Evolutionary conservation across 2,329 filamentous ascomycete species (phyloP).

Genomic region (Botrytis aclada): DNA sequence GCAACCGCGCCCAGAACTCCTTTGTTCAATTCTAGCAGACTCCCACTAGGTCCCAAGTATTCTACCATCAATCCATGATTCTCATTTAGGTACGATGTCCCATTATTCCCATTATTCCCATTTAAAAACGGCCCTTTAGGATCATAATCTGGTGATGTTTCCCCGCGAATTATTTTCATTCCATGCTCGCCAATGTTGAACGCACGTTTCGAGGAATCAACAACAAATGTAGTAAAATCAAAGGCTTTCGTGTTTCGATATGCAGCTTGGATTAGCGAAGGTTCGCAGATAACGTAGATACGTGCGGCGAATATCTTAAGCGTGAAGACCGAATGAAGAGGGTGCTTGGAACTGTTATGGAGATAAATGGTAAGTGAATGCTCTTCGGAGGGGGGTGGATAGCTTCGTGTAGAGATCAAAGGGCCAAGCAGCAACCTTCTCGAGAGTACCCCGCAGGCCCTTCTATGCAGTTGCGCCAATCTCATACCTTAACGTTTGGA

Average conservation of each 20-base stretch:
- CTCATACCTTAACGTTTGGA: slow-evolving; percentile 41
- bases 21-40: slow-evolving; percentile 40
- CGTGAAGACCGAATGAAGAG: slow-evolving; percentile 41
- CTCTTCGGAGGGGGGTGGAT: neutral
- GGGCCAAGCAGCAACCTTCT: neutral
- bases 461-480: neutral
- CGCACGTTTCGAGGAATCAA: slow-evolving; percentile 41
- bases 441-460: neutral
- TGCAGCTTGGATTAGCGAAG: slow-evolving; percentile 42
- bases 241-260: slow-evolving; percentile 43
- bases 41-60: slow-evolving; percentile 38
- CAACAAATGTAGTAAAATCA: slow-evolving; percentile 44
- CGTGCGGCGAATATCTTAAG: slow-evolving; percentile 45
- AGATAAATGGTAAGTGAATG: slow-evolving; percentile 25
- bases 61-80: slow-evolving; percentile 40
- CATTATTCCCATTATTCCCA: slow-evolving; percentile 36
- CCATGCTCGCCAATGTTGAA: slow-evolving; percentile 40
- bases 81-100: slow-evolving; percentile 38
- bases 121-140: slow-evolving; percentile 30
- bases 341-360: slow-evolving; percentile 23
- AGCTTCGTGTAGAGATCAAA: neutral
- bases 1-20: slow-evolving; percentile 41
- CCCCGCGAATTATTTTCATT: slow-evolving; percentile 36
- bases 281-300: slow-evolving; percentile 46
- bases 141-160: slow-evolving; percentile 31